phyloP scores from a whole-genome alignment of 2,329 filamentous ascomycete species.

The Paraphoma sp. region DNA sequence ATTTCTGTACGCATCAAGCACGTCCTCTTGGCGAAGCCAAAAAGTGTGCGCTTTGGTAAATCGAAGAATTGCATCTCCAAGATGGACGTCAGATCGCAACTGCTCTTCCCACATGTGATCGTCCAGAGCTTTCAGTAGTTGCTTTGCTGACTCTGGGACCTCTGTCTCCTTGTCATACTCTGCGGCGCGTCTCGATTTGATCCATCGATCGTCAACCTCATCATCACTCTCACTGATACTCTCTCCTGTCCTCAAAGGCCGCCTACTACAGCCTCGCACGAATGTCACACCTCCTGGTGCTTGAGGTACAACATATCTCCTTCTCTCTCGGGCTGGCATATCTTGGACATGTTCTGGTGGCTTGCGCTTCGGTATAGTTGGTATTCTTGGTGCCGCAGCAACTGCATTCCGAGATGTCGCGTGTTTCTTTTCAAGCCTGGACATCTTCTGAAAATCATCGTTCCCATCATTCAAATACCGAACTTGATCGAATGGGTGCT shows the following conservation, averaged over 20 bases:
- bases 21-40: conserved; percentile 25
- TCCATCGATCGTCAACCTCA: conserved; percentile 48
- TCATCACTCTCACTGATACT: conserved; percentile 53
- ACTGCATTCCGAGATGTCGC: background rate
- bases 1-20: conserved; percentile 33
- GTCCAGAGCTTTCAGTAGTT: conserved; percentile 49
- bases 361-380: conserved; percentile 10
- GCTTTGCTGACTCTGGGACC: conserved; percentile 22
- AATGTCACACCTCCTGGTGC: conserved; percentile 44
- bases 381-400: background rate
- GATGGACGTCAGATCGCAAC: conserved; percentile 39
- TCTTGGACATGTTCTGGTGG: conserved; percentile 22
- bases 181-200: conserved; percentile 37
- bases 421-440: conserved; percentile 15
- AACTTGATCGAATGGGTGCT: conserved; percentile 42
- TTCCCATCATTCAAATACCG: conserved; percentile 45
- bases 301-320: conserved; percentile 45
- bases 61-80: conserved; percentile 48
- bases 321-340: conserved; percentile 14
- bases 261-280: conserved; percentile 50
- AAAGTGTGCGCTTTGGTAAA: conserved; percentile 40
- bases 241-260: conserved; percentile 46
- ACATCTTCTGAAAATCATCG: conserved; percentile 25
- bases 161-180: conserved; percentile 19
- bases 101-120: conserved; percentile 46